Evolutionary conservation across 495 filamentous ascomycete species (phyloP).

Genomic region (Penicillium ucsense): DNA sequence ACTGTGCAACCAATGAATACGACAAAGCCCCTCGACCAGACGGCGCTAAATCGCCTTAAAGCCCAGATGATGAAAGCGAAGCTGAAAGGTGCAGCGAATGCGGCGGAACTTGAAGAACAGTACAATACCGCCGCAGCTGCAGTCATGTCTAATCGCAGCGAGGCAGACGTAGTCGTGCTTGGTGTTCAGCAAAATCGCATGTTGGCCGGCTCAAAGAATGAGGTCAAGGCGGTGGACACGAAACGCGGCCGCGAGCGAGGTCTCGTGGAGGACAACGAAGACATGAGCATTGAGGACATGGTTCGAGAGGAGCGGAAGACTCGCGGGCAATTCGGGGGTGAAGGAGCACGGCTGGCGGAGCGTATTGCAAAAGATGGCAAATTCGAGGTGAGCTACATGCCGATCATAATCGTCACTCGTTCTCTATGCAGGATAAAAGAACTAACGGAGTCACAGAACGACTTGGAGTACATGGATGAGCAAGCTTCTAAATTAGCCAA

Average conservation of each 20-base stretch:
- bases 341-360: constrained; percentile 75
- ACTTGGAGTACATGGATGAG: constrained; percentile 95
- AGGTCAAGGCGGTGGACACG: constrained; percentile 64
- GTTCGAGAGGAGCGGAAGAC: constrained; percentile 83
- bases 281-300: constrained; percentile 96
- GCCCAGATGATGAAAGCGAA: constrained; percentile 94
- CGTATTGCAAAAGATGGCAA: constrained; percentile 86
- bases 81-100: constrained; percentile 62
- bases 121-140: constrained; percentile 63
- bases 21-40: constrained; percentile 54
- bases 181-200: constrained; percentile 82
- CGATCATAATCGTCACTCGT: no score
- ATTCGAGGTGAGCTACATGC: constrained; percentile 51
- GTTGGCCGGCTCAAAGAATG: constrained; percentile 62
- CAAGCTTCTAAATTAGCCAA: constrained; percentile 88
- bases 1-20: constrained; percentile 27
- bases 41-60: constrained; percentile 77
- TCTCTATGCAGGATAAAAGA: neutral
- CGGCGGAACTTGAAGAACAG: constrained; percentile 67
- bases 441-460: constrained; percentile 40
- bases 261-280: constrained; percentile 77
- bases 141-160: constrained; percentile 45
- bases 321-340: constrained; percentile 66
- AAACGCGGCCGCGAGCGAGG: constrained; percentile 75
- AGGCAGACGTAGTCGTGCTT: constrained; percentile 65